Evolutionary conservation across 306 rosid genomes (phyloP).

Genomic region (Hippophae tibetana): DNA sequence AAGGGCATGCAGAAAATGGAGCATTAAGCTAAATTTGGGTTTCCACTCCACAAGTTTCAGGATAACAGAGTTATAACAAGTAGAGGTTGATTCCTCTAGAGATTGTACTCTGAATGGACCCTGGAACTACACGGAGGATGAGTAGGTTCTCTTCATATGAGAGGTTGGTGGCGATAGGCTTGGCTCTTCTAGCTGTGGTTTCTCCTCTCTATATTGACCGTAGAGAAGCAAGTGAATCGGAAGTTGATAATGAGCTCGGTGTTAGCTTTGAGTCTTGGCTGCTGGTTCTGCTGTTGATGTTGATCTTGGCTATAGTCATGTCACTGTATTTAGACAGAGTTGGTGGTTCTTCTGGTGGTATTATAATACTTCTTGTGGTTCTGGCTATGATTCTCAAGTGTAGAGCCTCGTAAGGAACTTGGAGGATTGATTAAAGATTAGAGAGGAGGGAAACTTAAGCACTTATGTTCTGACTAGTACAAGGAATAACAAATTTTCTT

Average conservation of each 20-base stretch:
- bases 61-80: slow-evolving; percentile 9
- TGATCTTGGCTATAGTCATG: slow-evolving; percentile 42
- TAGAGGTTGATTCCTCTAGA: slow-evolving; percentile 1
- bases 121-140: slow-evolving; percentile 32
- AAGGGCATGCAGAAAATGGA: not conserved
- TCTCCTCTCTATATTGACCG: slow-evolving; percentile 75
- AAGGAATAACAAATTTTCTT: not conserved
- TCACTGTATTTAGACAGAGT: slow-evolving; percentile 63
- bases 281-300: slow-evolving; percentile 50
- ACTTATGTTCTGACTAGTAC: slow-evolving; percentile 4
- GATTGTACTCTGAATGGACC: slow-evolving; percentile 37
- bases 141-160: slow-evolving; percentile 50
- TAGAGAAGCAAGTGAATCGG: slow-evolving; percentile 34
- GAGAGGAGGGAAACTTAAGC: not conserved
- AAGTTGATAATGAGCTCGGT: slow-evolving; percentile 35
- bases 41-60: not conserved
- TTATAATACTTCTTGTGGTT: slow-evolving; percentile 43
- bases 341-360: slow-evolving; percentile 79
- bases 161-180: slow-evolving; percentile 42
- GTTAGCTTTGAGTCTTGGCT: slow-evolving; percentile 31
- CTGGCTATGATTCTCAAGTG: slow-evolving; percentile 68
- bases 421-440: too few relatives aligned
- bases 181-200: slow-evolving; percentile 60
- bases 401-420: slow-evolving; percentile 9
- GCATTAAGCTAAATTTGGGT: not conserved